Evolutionary conservation across 2,329 filamentous ascomycete species (phyloP), one percentile per base, ranked within the genome.

Genomic region (Aspergillus tanneri): DNA sequence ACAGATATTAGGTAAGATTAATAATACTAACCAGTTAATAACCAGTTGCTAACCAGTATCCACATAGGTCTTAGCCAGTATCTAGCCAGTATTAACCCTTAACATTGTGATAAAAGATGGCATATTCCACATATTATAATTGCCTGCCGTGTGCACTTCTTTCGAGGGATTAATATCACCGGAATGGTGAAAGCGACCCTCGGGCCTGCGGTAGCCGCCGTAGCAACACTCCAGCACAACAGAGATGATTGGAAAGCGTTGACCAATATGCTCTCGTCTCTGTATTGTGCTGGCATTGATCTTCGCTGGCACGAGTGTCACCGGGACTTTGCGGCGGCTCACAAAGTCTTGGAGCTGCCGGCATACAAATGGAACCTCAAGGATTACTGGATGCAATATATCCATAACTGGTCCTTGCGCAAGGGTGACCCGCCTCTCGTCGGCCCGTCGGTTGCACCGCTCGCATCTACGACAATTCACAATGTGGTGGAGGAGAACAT

Each of bases 221-320:
- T 18, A 16, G 30, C 30, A 18, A 34, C 30, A 1, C 30, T 34
- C 30, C 30, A 34, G 30, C 30, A 16, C 30, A 34, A 34, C 30
- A 34, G 30, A 34, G 30, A 34, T 34, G 30, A 34, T 8, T 34
- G 30, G 30, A 34, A 34, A 34, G 2, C 30, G 30, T 34, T 34
- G 30, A 34, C 30, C 30, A 16, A 18, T 18, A 34, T 34, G 30
- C 30, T 34, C n/a, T 34, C 30, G n/a, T 34, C 30, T 34, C 30
- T 34, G 30, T 34, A 34, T 18, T 16, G 30, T 34, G 30, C 30
- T 34, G 30, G 30, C 30, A 18, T 34, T 18, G 30, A 77, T 36
- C 72, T 90, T 46, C 77, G 85, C 64, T 91, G 87, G 80, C 80
- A 84, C 51, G 87, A 89, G 66, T 87, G 80, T 60, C 82, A 86